A percentile compares a stretch with the other conserved stretches of the same genome.
Conservation (phyloP, 2,329 filamentous ascomycete species). For the Talaromyces sp. region DNA sequence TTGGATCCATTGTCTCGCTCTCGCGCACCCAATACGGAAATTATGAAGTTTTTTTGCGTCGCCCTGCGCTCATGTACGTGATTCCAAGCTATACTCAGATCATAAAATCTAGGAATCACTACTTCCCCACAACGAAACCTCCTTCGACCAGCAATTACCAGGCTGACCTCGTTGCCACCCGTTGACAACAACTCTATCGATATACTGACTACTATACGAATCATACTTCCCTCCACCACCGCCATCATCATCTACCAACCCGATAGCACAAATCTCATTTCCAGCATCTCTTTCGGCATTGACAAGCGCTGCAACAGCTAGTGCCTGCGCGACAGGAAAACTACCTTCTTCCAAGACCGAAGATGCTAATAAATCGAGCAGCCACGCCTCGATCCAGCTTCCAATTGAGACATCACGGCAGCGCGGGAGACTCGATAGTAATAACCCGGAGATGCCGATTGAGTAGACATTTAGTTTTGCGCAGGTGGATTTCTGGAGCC, state of each 20-base stretch:
- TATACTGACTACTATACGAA: slow-evolving; percentile 4
- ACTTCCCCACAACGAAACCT: background rate
- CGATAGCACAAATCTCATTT: background rate
- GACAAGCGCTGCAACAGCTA: background rate
- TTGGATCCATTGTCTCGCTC: background rate
- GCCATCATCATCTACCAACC: background rate
- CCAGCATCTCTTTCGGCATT: background rate
- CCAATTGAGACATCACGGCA: background rate
- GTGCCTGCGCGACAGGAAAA: background rate
- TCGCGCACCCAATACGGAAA: background rate
- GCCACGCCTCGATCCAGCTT: background rate
- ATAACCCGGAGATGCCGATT: background rate
- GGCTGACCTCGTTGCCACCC: slow-evolving; percentile 36
- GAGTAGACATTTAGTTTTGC: slow-evolving; percentile 1
- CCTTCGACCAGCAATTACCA: slow-evolving; percentile 42
- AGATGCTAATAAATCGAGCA: background rate
- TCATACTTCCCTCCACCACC: background rate
- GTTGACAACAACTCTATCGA: background rate
- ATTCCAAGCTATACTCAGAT: background rate
- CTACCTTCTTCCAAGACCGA: background rate
- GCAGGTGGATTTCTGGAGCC: background rate
- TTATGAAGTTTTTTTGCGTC: background rate
- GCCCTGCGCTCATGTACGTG: background rate
- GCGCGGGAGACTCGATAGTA: background rate
- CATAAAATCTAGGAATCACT: background rate